phyloP scores from a whole-genome alignment of 2,329 filamentous ascomycete genomes.

The Xylaria sp. region DNA sequence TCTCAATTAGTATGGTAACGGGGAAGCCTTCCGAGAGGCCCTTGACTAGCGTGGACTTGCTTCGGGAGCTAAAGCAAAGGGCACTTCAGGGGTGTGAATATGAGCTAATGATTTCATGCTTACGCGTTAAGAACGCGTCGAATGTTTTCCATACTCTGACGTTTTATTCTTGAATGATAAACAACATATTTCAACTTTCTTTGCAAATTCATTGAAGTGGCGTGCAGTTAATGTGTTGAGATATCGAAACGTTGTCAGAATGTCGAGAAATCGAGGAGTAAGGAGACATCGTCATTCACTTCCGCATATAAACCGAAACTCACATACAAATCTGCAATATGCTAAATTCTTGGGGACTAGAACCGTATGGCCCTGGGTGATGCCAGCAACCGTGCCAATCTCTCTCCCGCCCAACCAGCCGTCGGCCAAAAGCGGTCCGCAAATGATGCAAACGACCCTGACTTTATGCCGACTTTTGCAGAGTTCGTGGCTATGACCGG shows the following conservation, averaged over 20 bases:
- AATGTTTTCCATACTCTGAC: neutral
- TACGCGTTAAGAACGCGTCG: conserved; percentile 11
- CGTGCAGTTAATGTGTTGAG: neutral
- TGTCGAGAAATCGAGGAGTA: conserved; percentile 18
- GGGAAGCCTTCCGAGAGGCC: conserved; percentile 8
- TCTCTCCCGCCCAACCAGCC: neutral
- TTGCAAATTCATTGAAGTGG: neutral
- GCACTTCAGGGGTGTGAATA: conserved; percentile 9
- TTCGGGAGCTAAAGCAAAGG: no score
- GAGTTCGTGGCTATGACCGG: conserved; percentile 11
- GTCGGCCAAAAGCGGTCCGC: neutral
- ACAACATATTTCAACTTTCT: neutral
- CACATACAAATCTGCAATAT: neutral
- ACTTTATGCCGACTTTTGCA: neutral
- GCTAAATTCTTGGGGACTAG: conserved; percentile 3
- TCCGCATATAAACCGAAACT: neutral
- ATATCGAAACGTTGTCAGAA: neutral
- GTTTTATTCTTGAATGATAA: neutral
- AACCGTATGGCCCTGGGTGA: conserved; percentile 7
- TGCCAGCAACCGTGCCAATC: conserved; percentile 26
- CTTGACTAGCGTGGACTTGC: conserved; percentile 1
- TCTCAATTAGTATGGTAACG: neutral
- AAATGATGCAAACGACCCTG: neutral
- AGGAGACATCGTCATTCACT: neutral
- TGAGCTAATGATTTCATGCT: neutral